Percentiles rank a stretch among this genome's conserved stretches.
These are phyloP conservation scores for Phyllostachys edulis DNA, from an alignment of 176 grass and related monocot species.

Conservation along the genomic window DNA sequence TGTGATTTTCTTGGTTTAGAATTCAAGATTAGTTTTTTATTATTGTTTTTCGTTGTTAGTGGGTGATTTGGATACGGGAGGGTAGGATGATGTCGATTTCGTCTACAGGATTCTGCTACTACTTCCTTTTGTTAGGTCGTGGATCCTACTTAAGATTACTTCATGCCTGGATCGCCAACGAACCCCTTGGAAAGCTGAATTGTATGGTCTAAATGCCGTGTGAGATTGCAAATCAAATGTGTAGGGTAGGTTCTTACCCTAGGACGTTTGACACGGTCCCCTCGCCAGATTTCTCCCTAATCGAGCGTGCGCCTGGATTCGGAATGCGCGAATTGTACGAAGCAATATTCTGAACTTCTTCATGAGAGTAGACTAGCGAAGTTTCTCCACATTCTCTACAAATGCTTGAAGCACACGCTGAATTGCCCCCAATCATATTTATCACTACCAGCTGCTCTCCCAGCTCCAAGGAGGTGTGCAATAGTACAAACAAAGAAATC, in stretches of 20 bases:
- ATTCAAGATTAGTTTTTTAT: neutral
- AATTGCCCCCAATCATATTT: neutral
- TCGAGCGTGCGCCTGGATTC: neutral
- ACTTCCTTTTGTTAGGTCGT: neutral
- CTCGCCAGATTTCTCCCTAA: neutral
- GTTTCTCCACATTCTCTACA: neutral
- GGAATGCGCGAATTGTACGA: neutral
- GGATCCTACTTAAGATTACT: neutral
- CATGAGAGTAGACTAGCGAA: neutral
- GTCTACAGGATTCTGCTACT: constrained; percentile 3
- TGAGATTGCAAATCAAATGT: neutral
- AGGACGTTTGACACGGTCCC: neutral
- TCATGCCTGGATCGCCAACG: neutral
- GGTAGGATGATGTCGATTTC: neutral
- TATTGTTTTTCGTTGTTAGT: neutral
- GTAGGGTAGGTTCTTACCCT: neutral
- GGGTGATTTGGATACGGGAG: neutral
- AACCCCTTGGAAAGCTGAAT: neutral
- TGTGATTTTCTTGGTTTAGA: neutral
- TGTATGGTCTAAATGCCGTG: neutral
- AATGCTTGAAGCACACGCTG: neutral
- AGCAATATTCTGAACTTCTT: neutral
- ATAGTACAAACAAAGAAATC: neutral
- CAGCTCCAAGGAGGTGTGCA: neutral
- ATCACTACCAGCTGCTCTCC: neutral